Conservation (phyloP, 257 asterid genomes). For the Scutellaria baicalensis region DNA sequence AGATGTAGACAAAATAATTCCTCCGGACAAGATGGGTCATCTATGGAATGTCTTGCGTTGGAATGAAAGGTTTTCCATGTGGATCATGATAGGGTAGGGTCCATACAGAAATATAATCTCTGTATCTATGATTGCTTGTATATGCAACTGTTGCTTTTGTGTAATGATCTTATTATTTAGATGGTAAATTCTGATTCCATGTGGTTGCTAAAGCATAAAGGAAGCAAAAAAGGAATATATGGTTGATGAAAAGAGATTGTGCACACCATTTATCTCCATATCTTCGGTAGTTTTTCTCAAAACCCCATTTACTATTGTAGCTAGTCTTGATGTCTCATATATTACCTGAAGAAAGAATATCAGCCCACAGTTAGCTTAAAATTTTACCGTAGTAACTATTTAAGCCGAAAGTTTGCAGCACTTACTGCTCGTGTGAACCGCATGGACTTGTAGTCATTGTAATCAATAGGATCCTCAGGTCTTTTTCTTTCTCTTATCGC, state of each 20-base stretch:
- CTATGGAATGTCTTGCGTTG: conserved; percentile 45
- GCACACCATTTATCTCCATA: conserved; percentile 58
- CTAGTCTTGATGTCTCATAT: conserved; percentile 58
- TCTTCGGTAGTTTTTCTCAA: conserved; percentile 55
- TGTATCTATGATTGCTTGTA: conserved; percentile 28
- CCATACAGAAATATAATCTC: conserved; percentile 40
- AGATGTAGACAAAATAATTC: conserved; percentile 40
- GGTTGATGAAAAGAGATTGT: conserved; percentile 1
- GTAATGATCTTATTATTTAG: conserved; percentile 14
- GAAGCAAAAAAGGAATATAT: background rate
- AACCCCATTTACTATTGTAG: conserved; percentile 62
- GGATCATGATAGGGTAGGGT: conserved; percentile 60
- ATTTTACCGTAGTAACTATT: conserved; percentile 15
- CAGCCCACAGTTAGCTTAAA: conserved; percentile 11
- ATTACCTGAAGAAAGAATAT: conserved; percentile 42
- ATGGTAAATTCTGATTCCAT: conserved; percentile 1
- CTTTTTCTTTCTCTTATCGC: conserved; percentile 68
- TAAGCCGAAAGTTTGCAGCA: conserved; percentile 1
- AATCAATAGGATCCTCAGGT: conserved; percentile 78
- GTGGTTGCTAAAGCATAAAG: conserved; percentile 8
- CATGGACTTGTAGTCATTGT: conserved; percentile 84
- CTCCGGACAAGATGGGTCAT: conserved; percentile 35
- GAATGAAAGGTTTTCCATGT: conserved; percentile 53
- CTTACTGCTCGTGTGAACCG: conserved; percentile 79
- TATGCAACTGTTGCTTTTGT: conserved; percentile 20